Conservation (phyloP, 2,329 filamentous ascomycete species). For the Fusarium marasasianum region DNA sequence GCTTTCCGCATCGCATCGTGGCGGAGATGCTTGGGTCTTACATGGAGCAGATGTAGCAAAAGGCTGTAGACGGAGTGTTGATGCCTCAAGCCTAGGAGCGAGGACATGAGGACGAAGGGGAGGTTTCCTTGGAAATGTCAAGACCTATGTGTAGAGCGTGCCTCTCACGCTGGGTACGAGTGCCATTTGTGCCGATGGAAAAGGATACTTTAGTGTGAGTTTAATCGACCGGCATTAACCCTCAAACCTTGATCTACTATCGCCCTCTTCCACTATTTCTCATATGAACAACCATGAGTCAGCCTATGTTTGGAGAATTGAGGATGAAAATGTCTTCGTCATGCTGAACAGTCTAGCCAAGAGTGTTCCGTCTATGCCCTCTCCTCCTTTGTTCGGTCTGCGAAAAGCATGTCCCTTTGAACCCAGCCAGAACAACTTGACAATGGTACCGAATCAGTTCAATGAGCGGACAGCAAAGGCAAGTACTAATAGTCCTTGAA, state of each 20-base stretch:
- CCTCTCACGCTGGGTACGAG: background rate
- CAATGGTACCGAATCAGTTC: background rate
- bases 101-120: background rate
- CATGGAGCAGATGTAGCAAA: too few species aligned
- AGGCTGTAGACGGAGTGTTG: background rate
- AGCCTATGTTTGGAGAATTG: too few species aligned
- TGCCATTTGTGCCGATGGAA: background rate
- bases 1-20: background rate
- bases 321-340: too few species aligned
- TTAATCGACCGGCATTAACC: background rate
- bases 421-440: background rate
- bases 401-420: background rate
- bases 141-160: background rate
- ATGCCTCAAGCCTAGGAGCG: background rate
- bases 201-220: background rate
- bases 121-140: rapidly evolving
- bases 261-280: too few species aligned
- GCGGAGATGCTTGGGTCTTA: background rate
- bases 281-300: background rate
- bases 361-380: background rate
- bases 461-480: too few species aligned
- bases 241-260: background rate
- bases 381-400: background rate
- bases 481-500: background rate
- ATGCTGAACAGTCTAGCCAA: background rate